Evolutionary conservation across 495 filamentous ascomycete genomes (phyloP), one percentile per base, ranked within the genome.

Genomic region (Parathielavia appendiculata): DNA sequence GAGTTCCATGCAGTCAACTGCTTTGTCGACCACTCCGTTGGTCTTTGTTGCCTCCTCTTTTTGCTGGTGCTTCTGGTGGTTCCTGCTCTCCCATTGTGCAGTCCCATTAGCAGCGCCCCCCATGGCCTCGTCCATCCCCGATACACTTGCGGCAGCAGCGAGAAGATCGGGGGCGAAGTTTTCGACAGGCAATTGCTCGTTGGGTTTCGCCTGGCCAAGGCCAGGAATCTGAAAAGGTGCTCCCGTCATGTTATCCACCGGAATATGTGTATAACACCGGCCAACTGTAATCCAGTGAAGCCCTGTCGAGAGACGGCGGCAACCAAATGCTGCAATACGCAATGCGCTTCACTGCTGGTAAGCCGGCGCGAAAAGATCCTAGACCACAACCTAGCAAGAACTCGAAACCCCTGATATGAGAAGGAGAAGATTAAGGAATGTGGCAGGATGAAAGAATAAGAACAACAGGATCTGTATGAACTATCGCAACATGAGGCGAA

Each of bases 241-340:
- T 11, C 73, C 76, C 59, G 71, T 73, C 81, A 83, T 83, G 3
- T 44, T 74, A 50, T 35, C 44, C 32, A 36, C 39, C 12, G 58
- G 41, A 12, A 40, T 51, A 56, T 19, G 20, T 36, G 12, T n/a
- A 41, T 49, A 23, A 54, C 6, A 19, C 0, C 12, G 40, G 26
- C 30, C 23, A 45, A 45, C 23, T 23, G n/a, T 6, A 1, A 9
- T 5, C 17, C 10, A 19, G 47, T 11, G 17, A 13, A 22, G 36
- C 7, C 35, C 4, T 35, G 26, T 17, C 16, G 23, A 30, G 3
- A 6, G 26, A 30, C 26, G 26, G 51, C 4, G 9, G 43, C 19
- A 4, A 17, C 2, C 23, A n/a, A n/a, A n/a, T 30, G 26, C 26
- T 30, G 26, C 26, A 6, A 30, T 6, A 6, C 26, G 26, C 26